Conservation (phyloP, 176 grass and related monocot genomes). For the Juncus inflexus region DNA sequence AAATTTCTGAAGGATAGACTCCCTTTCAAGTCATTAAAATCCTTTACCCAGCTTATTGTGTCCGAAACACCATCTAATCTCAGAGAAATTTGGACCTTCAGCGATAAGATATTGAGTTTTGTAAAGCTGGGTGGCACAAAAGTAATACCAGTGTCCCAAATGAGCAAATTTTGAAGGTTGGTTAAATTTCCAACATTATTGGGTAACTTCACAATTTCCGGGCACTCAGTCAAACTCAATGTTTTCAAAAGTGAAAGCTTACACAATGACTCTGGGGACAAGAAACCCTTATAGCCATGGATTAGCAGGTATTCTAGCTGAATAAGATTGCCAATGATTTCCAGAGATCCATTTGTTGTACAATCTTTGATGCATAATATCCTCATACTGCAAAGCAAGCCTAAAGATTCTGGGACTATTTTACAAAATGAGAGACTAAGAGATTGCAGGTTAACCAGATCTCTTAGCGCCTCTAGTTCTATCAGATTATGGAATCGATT, state of each 20-base stretch:
- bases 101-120: neutral
- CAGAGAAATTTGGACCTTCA: neutral
- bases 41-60: conserved; percentile 8
- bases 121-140: neutral
- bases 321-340: conserved; percentile 1
- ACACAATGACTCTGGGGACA: conserved; percentile 19
- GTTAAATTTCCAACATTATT: neutral
- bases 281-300: neutral
- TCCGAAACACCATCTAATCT: neutral
- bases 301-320: conserved; percentile 5
- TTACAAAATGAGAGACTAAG: neutral
- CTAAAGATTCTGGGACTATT: neutral
- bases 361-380: neutral
- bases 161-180: neutral
- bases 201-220: neutral
- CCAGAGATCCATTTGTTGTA: neutral
- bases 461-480: neutral
- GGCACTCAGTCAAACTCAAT: neutral
- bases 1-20: neutral
- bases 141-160: neutral
- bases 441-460: conserved; percentile 1
- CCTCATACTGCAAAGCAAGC: neutral
- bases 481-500: neutral
- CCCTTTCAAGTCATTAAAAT: conserved; percentile 3
- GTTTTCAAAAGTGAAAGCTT: conserved; percentile 1